phyloP scores from a whole-genome alignment of 495 filamentous ascomycete genomes.

The Trichoderma parareesei region DNA sequence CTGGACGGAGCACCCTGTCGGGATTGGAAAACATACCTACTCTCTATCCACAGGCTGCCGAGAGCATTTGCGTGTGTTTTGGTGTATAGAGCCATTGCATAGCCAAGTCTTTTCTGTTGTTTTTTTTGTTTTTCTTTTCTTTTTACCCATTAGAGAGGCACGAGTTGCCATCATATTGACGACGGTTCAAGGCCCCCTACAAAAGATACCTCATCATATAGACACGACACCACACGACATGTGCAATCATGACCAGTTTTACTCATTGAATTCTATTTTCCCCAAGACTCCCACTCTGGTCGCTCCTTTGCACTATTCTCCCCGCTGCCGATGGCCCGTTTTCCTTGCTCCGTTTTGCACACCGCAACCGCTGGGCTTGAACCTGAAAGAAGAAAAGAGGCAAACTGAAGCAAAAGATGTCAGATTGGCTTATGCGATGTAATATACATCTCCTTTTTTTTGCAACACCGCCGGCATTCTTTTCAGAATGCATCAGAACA shows the following conservation, averaged over 20 bases:
- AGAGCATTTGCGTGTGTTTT: constrained; percentile 4
- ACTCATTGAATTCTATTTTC: not conserved
- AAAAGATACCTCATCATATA: constrained; percentile 10
- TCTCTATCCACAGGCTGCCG: not conserved
- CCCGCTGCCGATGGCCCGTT: not conserved
- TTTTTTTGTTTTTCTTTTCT: not conserved
- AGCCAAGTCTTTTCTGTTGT: constrained; percentile 9
- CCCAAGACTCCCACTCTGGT: not conserved
- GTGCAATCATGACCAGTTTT: constrained; percentile 5
- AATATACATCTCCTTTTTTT: not conserved
- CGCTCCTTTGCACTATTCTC: not conserved
- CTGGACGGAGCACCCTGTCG: not conserved
- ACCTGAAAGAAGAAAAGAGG: not conserved
- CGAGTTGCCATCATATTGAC: constrained; percentile 7
- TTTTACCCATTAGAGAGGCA: not conserved
- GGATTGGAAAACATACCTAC: not conserved
- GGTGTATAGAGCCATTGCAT: constrained; percentile 10
- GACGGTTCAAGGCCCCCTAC: constrained; percentile 4
- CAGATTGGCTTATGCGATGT: not conserved
- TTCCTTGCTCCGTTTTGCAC: not conserved
- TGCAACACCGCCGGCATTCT: not conserved
- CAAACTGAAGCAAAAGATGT: not conserved
- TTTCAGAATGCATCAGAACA: not conserved
- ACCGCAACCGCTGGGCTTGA: not conserved
- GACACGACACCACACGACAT: constrained; percentile 11